These are phyloP conservation scores for Penicillium sp. DNA, from an alignment of 2,329 filamentous ascomycete species.

Conservation along the genomic window DNA sequence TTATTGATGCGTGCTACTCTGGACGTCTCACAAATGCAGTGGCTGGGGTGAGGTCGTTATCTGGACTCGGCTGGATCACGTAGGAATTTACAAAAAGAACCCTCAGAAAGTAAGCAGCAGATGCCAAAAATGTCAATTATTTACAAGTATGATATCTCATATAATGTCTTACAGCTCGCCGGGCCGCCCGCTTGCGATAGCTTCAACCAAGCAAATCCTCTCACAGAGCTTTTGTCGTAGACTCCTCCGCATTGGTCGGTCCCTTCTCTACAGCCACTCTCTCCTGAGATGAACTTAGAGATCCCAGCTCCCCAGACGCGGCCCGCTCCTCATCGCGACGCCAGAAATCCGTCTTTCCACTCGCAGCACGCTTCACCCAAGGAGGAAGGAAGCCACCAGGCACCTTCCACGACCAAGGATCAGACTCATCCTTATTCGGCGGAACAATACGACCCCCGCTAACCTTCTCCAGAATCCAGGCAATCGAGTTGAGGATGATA, in stretches of 20 bases:
- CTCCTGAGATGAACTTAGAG: slow-evolving; percentile 19
- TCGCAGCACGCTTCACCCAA: slow-evolving; percentile 66
- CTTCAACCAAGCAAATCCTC: not conserved
- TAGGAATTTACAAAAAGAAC: not conserved
- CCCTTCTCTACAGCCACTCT: slow-evolving; percentile 20
- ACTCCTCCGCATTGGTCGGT: not conserved
- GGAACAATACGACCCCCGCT: slow-evolving; percentile 72
- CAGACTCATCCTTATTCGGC: slow-evolving; percentile 72
- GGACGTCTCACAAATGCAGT: too few relatives aligned
- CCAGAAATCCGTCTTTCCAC: slow-evolving; percentile 77
- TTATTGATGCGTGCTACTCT: too few relatives aligned
- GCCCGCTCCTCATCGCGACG: slow-evolving; percentile 35
- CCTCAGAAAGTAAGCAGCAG: not conserved
- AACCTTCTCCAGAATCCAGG: slow-evolving; percentile 67
- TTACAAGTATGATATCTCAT: not conserved
- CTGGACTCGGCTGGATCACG: too few relatives aligned
- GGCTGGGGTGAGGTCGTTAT: too few relatives aligned
- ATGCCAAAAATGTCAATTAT: not conserved
- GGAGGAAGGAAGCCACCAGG: slow-evolving; percentile 73
- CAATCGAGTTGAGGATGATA: slow-evolving; percentile 70
- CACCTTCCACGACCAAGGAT: slow-evolving; percentile 77
- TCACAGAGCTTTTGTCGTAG: not conserved
- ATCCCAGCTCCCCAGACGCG: slow-evolving; percentile 11
- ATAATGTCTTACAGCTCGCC: not conserved
- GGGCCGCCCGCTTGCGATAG: not conserved